phyloP scores from a whole-genome alignment of 2,329 filamentous ascomycete genomes.

The Didymella segeticola region DNA sequence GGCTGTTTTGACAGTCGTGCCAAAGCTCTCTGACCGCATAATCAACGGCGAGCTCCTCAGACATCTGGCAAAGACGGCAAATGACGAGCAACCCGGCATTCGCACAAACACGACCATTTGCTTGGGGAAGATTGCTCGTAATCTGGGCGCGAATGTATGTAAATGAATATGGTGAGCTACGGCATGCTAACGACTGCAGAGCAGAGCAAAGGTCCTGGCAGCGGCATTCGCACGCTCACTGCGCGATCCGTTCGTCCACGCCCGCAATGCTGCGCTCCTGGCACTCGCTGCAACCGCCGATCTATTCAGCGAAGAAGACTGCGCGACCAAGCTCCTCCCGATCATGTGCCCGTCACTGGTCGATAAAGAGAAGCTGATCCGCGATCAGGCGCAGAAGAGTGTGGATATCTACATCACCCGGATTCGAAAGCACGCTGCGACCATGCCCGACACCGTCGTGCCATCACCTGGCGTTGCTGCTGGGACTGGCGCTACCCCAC shows the following conservation, averaged over 20 bases:
- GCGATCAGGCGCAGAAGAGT: slow-evolving; percentile 89
- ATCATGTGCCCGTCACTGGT: slow-evolving; percentile 83
- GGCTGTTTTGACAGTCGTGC: slow-evolving; percentile 84
- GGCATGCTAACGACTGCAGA: slow-evolving; percentile 53
- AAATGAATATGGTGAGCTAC: neutral
- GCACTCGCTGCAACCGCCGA: slow-evolving; percentile 86
- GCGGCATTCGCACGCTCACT: slow-evolving; percentile 91
- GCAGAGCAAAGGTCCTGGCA: slow-evolving; percentile 86
- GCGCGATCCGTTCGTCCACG: slow-evolving; percentile 93
- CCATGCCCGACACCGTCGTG: slow-evolving; percentile 80
- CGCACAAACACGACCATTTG: slow-evolving; percentile 98
- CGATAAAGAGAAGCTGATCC: slow-evolving; percentile 93
- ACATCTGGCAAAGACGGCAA: slow-evolving; percentile 92
- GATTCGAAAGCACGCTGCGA: slow-evolving; percentile 77
- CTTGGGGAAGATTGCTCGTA: slow-evolving; percentile 91
- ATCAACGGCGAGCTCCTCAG: slow-evolving; percentile 93
- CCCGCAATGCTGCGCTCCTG: slow-evolving; percentile 85
- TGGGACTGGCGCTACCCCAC: slow-evolving; percentile 61
- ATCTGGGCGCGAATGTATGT: slow-evolving; percentile 74
- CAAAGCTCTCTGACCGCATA: slow-evolving; percentile 88
- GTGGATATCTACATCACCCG: slow-evolving; percentile 84
- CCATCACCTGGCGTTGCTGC: slow-evolving; percentile 66
- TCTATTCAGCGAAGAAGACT: slow-evolving; percentile 87
- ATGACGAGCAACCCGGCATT: slow-evolving; percentile 96
- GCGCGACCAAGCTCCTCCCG: slow-evolving; percentile 81